Percentiles rank a stretch among this genome's conserved stretches.
phyloP scores from a whole-genome alignment of 192 early-diverging fungal genomes.

The Podila horticola region DNA sequence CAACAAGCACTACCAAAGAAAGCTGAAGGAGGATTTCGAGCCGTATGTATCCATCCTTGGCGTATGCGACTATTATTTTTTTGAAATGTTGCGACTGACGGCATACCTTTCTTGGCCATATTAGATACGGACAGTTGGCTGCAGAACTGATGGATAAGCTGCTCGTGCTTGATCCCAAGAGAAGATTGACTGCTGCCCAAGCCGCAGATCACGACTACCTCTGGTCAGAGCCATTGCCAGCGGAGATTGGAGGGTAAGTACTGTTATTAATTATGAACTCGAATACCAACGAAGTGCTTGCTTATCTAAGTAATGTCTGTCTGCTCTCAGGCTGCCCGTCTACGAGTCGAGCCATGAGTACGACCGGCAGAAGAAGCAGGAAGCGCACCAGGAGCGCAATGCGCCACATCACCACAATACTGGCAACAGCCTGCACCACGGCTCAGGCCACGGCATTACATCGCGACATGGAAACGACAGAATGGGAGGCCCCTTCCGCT shows the following conservation, averaged over 20 bases:
- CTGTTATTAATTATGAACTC: not conserved
- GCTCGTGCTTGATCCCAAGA: constrained; percentile 79
- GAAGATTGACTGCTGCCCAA: constrained; percentile 74
- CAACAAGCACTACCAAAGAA: constrained; percentile 62
- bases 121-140: constrained; percentile 64
- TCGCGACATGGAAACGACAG: constrained; percentile 11
- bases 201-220: constrained; percentile 90
- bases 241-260: constrained; percentile 71
- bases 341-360: constrained; percentile 86
- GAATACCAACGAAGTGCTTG: not conserved
- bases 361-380: constrained; percentile 64
- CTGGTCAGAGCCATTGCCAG: constrained; percentile 74
- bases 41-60: constrained; percentile 10
- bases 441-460: constrained; percentile 14
- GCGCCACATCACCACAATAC: constrained; percentile 14
- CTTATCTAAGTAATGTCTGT: not conserved
- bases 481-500: constrained; percentile 14
- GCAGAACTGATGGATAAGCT: constrained; percentile 83
- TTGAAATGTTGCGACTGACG: too few species aligned
- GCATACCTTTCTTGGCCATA: not conserved
- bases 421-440: constrained; percentile 11
- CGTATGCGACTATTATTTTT: not conserved
- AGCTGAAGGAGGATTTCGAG: constrained; percentile 70
- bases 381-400: constrained; percentile 41
- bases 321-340: constrained; percentile 63